These are phyloP conservation scores for Avena eriantha DNA, from an alignment of 176 grass and related monocot species.

Conservation along the genomic window DNA sequence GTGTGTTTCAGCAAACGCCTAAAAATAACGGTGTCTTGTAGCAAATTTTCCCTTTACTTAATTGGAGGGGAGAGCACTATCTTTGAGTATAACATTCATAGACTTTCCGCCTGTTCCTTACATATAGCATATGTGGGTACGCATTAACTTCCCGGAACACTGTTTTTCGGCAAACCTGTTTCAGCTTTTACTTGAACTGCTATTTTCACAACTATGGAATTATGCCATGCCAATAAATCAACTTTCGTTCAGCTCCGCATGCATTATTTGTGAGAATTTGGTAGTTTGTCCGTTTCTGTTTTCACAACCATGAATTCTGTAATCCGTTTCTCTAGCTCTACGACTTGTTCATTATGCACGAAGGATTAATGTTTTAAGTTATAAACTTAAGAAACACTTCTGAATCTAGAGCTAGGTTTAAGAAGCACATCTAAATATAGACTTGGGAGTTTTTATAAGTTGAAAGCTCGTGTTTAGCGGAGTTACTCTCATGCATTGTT, in stretches of 20 bases:
- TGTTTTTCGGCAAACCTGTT: slow-evolving; percentile 14
- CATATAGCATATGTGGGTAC: slow-evolving; percentile 16
- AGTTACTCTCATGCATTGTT: neutral
- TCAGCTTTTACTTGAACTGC: neutral
- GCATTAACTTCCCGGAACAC: slow-evolving; percentile 10
- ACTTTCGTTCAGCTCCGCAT: neutral
- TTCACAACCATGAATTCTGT: slow-evolving; percentile 8
- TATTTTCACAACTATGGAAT: neutral
- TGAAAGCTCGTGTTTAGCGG: slow-evolving; percentile 1
- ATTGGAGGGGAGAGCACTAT: neutral
- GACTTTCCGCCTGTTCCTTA: neutral
- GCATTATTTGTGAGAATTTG: neutral
- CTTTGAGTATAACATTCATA: neutral
- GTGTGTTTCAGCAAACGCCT: no score
- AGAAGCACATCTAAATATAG: neutral
- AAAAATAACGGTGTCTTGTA: no score
- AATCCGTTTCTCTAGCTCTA: neutral
- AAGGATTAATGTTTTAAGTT: neutral
- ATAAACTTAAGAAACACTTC: slow-evolving; percentile 18
- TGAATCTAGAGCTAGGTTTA: neutral
- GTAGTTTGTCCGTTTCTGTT: slow-evolving; percentile 17
- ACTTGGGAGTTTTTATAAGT: slow-evolving; percentile 4
- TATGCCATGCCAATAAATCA: slow-evolving; percentile 16
- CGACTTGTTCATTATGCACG: neutral
- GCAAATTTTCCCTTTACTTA: slow-evolving; percentile 17